phyloP scores from a whole-genome alignment of 495 filamentous ascomycete species.

The Cenococcum geophilum region DNA sequence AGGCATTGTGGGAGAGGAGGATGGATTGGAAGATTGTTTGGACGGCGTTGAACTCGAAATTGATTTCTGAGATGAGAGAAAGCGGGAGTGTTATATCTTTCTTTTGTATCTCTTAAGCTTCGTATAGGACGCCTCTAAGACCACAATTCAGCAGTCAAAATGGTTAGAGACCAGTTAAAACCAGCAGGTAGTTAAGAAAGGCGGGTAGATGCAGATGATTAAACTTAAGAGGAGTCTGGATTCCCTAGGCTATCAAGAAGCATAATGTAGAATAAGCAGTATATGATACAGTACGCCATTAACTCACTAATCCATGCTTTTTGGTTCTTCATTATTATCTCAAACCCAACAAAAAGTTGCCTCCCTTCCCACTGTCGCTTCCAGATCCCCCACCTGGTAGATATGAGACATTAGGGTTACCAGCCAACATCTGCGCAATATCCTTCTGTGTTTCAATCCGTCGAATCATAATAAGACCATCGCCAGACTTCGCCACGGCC shows the following conservation, averaged over 20 bases:
- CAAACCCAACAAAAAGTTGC: slow-evolving; percentile 61
- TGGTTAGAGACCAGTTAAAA: background rate
- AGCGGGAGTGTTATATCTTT: too few species aligned
- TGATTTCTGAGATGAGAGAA: too few species aligned
- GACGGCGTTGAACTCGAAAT: too few species aligned
- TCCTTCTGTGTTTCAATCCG: slow-evolving; percentile 96
- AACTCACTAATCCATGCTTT: slow-evolving; percentile 14
- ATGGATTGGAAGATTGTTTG: too few species aligned
- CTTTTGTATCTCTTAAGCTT: too few species aligned
- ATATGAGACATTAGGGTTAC: slow-evolving; percentile 95
- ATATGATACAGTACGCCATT: slow-evolving; percentile 21
- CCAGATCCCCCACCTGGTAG: slow-evolving; percentile 67
- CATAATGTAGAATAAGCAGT: slow-evolving; percentile 4
- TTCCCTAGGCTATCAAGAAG: slow-evolving; percentile 28
- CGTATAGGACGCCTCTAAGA: too few species aligned
- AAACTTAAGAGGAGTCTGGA: slow-evolving; percentile 27
- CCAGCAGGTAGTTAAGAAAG: background rate
- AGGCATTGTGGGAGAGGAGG: too few species aligned
- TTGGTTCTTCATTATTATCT: slow-evolving; percentile 30
- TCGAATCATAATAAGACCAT: slow-evolving; percentile 89
- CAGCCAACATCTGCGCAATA: slow-evolving; percentile 82
- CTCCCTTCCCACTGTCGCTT: slow-evolving; percentile 50
- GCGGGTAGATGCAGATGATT: background rate
- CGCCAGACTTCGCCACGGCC: slow-evolving; percentile 86
- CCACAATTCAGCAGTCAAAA: too few species aligned